Percentiles rank a stretch among this genome's conserved stretches.
Evolutionary conservation across 371 early-diverging fungal genomes (phyloP).

Genomic region (Phascolomyces articulosus): DNA sequence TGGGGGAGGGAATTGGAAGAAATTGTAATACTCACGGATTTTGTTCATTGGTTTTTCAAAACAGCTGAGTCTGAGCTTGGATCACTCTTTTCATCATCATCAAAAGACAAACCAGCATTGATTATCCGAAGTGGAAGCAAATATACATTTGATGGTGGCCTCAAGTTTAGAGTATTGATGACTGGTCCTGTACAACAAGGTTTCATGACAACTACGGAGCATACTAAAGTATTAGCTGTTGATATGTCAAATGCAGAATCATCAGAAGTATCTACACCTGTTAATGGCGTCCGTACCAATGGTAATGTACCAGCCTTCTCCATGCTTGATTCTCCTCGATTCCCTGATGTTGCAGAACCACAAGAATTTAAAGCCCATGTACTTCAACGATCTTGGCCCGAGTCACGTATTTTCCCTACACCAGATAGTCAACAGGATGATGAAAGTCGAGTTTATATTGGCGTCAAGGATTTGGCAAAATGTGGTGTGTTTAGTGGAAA

Average conservation of each 20-base stretch:
- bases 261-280: conserved; percentile 37
- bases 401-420: conserved; percentile 51
- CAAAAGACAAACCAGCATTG: conserved; percentile 29
- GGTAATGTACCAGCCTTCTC: conserved; percentile 3
- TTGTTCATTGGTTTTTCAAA: background rate
- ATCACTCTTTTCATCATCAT: conserved; percentile 21
- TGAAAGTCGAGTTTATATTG: conserved; percentile 58
- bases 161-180: conserved; percentile 53
- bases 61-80: conserved; percentile 26
- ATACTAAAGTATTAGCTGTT: conserved; percentile 33
- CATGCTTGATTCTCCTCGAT: conserved; percentile 23
- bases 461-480: conserved; percentile 60
- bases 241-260: conserved; percentile 23
- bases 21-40: background rate
- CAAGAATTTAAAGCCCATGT: conserved; percentile 39
- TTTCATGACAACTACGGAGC: conserved; percentile 38
- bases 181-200: conserved; percentile 75
- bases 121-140: conserved; percentile 51
- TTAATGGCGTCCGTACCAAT: conserved; percentile 35
- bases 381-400: conserved; percentile 50
- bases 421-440: conserved; percentile 60
- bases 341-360: conserved; percentile 29
- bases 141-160: conserved; percentile 25
- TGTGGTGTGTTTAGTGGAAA: conserved; percentile 78
- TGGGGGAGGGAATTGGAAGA: background rate